phyloP scores from a whole-genome alignment of 768 basidiomycete species.

The Amanita thiersii region DNA sequence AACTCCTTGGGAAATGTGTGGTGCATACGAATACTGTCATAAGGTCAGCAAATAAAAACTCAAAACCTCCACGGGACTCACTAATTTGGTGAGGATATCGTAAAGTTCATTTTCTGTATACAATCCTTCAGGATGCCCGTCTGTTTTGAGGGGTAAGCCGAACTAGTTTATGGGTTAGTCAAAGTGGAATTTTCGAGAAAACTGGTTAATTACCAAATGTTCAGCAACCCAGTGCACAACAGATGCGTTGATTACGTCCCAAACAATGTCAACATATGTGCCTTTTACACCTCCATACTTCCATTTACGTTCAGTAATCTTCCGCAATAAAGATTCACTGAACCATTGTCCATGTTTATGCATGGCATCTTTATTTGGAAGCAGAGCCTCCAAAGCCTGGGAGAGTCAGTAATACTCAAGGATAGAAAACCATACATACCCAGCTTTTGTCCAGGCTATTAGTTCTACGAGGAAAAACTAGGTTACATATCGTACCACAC shows the following conservation, averaged over 20 bases:
- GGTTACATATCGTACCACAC: neutral
- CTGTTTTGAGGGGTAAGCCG: slow-evolving; percentile 39
- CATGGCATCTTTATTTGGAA: slow-evolving; percentile 24
- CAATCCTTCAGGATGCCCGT: slow-evolving; percentile 31
- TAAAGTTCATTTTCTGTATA: slow-evolving; percentile 41
- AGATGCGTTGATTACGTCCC: slow-evolving; percentile 38
- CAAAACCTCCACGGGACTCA: slow-evolving; percentile 11
- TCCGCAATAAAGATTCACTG: slow-evolving; percentile 17
- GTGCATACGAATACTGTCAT: slow-evolving; percentile 4
- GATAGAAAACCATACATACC: slow-evolving; percentile 20
- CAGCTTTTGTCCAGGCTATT: slow-evolving; percentile 17
- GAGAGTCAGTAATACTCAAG: neutral
- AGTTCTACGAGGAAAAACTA: slow-evolving; percentile 1
- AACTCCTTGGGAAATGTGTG: neutral
- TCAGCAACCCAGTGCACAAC: slow-evolving; percentile 20
- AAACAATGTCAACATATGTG: slow-evolving; percentile 36
- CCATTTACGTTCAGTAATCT: slow-evolving; percentile 25
- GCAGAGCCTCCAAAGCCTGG: slow-evolving; percentile 24
- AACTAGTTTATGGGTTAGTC: slow-evolving; percentile 17
- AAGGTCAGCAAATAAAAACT: neutral
- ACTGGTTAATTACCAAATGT: slow-evolving; percentile 8
- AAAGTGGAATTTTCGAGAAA: neutral
- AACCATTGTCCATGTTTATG: slow-evolving; percentile 22
- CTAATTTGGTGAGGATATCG: slow-evolving; percentile 30
- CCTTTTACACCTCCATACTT: slow-evolving; percentile 24